Percentiles rank a stretch among this genome's conserved stretches.
phyloP scores from a whole-genome alignment of 805 yeast genomes.

The Myxozyma udenii region DNA sequence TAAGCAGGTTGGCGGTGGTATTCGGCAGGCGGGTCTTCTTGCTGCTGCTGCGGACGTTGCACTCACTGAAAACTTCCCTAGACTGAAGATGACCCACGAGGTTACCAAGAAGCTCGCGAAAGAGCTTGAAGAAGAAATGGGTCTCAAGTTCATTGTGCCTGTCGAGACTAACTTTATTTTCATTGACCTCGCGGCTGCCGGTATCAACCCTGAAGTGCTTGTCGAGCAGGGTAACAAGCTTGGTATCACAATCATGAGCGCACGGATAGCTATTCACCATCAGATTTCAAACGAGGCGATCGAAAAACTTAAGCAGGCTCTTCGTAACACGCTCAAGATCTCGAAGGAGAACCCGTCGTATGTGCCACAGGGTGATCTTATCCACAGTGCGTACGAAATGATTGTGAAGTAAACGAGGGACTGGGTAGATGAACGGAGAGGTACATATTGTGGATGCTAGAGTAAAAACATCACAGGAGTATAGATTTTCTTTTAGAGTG shows the following conservation, averaged over 20 bases:
- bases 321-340: slow-evolving; percentile 14
- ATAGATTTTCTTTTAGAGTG: no score
- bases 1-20: slow-evolving; percentile 91
- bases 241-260: slow-evolving; percentile 64
- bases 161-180: slow-evolving; percentile 83
- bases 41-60: slow-evolving; percentile 79
- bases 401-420: no score
- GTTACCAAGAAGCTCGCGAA: slow-evolving; percentile 50
- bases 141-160: slow-evolving; percentile 65
- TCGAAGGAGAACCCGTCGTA: slow-evolving; percentile 7
- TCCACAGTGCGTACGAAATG: slow-evolving; percentile 16
- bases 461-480: no score
- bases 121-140: slow-evolving; percentile 40
- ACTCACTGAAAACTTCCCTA: slow-evolving; percentile 66
- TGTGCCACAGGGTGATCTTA: slow-evolving; percentile 5
- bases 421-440: background rate
- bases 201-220: slow-evolving; percentile 56
- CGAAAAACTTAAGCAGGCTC: slow-evolving; percentile 55
- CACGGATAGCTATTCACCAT: slow-evolving; percentile 77
- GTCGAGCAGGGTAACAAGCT: slow-evolving; percentile 55
- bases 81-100: slow-evolving; percentile 51
- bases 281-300: slow-evolving; percentile 57
- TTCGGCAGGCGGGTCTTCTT: slow-evolving; percentile 82
- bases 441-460: no score
- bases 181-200: slow-evolving; percentile 50